Evolutionary conservation across 345 rosid genomes (phyloP).

Genomic region (Abelmoschus esculentus): DNA sequence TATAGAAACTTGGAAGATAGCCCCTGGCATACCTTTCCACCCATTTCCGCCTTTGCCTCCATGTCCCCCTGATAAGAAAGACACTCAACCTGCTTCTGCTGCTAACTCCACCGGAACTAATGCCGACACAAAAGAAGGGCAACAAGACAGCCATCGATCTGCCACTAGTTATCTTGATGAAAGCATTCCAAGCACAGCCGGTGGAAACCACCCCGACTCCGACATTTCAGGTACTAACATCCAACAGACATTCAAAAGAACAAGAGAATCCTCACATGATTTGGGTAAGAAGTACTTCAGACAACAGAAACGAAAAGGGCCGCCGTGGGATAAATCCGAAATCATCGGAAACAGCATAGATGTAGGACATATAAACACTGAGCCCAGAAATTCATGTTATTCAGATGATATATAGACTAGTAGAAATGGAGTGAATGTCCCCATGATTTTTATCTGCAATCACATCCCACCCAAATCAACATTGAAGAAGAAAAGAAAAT

Average conservation of each 20-base stretch:
- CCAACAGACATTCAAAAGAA: not conserved
- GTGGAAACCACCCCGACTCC: slow-evolving; percentile 23
- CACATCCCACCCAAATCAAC: slow-evolving; percentile 31
- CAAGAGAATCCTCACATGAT: not conserved
- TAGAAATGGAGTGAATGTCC: slow-evolving; percentile 38
- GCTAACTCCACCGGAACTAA: not conserved
- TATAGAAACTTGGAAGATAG: slow-evolving; percentile 38
- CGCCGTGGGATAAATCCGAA: slow-evolving; percentile 1
- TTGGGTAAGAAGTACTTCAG: slow-evolving; percentile 11
- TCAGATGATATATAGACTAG: slow-evolving; percentile 29
- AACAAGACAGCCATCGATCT: not conserved
- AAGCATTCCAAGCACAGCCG: slow-evolving; percentile 24
- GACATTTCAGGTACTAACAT: slow-evolving; percentile 19
- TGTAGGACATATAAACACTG: slow-evolving; percentile 26
- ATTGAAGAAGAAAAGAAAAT: slow-evolving; percentile 24
- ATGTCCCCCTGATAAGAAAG: not conserved
- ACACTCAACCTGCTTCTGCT: slow-evolving; percentile 19
- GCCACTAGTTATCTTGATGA: not conserved
- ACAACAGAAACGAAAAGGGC: not conserved
- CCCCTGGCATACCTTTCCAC: slow-evolving; percentile 14
- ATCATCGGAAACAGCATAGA: slow-evolving; percentile 25
- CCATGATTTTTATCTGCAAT: slow-evolving; percentile 32
- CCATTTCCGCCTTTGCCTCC: slow-evolving; percentile 38
- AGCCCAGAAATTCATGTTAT: slow-evolving; percentile 26
- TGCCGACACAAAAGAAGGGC: not conserved